Percentiles rank a stretch among this genome's conserved stretches.
These are phyloP conservation scores for Zoysia pacifica DNA, from an alignment of 176 grass and related monocot species.

Conservation along the genomic window DNA sequence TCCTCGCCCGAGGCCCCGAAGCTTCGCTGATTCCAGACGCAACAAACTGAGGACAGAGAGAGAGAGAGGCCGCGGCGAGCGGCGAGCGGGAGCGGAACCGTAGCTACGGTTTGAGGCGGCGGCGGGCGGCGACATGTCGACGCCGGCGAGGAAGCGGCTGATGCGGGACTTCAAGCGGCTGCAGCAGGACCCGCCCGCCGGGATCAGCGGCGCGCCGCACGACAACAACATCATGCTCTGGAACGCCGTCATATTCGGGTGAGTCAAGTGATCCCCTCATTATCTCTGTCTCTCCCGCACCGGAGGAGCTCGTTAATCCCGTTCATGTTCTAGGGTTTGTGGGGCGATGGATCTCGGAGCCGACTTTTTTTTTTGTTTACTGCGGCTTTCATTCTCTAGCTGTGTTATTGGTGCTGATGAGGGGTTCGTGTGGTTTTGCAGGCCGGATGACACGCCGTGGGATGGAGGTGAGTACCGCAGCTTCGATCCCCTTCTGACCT, in stretches of 20 bases:
- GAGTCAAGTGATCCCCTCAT: neutral
- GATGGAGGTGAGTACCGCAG: constrained; percentile 74
- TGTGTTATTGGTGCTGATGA: constrained; percentile 26
- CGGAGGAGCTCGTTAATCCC: no score
- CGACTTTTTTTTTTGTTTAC: neutral
- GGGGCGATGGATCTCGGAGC: constrained; percentile 31
- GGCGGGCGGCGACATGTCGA: constrained; percentile 65
- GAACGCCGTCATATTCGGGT: constrained; percentile 99
- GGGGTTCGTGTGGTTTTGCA: constrained; percentile 37
- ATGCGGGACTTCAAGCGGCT: constrained; percentile 99
- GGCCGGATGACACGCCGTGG: constrained; percentile 97
- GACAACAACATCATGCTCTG: constrained; percentile 99
- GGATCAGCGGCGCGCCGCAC: constrained; percentile 90
- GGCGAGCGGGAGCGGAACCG: constrained; percentile 23
- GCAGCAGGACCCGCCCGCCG: constrained; percentile 95
- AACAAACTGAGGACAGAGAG: constrained; percentile 12
- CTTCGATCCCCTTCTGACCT: constrained; percentile 26
- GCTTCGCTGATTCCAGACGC: constrained; percentile 36
- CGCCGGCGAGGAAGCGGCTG: constrained; percentile 94
- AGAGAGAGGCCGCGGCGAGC: neutral
- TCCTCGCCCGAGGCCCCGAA: neutral
- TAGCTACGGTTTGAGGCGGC: constrained; percentile 37
- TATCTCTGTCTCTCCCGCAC: neutral
- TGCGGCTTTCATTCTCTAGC: neutral
- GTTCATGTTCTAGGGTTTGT: constrained; percentile 13